Conservation (phyloP, 202 grass and related monocot genomes). For the Panicum virgatum region DNA sequence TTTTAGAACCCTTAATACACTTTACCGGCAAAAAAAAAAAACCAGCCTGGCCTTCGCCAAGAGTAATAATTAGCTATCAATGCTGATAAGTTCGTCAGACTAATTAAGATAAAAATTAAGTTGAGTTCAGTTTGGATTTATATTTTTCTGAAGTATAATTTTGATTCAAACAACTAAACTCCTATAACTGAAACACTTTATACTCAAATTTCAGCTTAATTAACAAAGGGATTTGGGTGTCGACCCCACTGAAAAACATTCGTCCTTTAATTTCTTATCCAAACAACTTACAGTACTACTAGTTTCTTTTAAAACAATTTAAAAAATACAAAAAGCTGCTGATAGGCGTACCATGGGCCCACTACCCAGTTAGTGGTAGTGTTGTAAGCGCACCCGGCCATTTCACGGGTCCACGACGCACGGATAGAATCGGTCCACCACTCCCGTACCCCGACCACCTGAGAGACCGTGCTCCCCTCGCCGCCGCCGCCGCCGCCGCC, state of each 20-base stretch:
- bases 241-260: no score
- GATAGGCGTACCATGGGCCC: conserved; percentile 12
- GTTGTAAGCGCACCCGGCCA: neutral
- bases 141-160: neutral
- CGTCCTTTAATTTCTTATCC: neutral
- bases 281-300: no score
- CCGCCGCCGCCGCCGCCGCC: neutral
- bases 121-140: no score
- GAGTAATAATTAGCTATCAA: no score
- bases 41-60: no score
- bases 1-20: no score
- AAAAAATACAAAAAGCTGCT: neutral
- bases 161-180: neutral
- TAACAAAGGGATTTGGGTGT: no score
- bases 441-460: neutral
- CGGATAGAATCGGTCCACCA: conserved; percentile 43
- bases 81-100: no score
- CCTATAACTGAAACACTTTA: neutral
- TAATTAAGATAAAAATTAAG: neutral
- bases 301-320: neutral
- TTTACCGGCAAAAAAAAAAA: no score
- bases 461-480: conserved; percentile 14
- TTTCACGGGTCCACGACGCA: conserved; percentile 48
- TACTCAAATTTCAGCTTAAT: neutral
- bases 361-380: neutral